Percentiles rank a stretch among this genome's conserved stretches.
Evolutionary conservation across 176 grass and related monocot genomes (phyloP).

Genomic region (Thinopyrum elongatum): DNA sequence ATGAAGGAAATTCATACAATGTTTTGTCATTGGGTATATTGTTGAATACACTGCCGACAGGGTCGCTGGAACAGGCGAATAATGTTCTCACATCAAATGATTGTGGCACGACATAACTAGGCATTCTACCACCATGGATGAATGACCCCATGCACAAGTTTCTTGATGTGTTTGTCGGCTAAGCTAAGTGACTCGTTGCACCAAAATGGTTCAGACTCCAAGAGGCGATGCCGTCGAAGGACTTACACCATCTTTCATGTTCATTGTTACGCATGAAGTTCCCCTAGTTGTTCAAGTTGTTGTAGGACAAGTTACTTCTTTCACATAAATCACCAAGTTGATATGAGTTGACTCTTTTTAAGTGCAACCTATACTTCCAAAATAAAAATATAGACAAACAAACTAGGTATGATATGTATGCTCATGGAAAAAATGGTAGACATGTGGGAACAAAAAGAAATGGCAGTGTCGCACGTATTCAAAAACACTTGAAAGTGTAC

Average conservation of each 20-base stretch:
- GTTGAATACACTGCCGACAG: constrained; percentile 6
- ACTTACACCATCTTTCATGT: too few relatives aligned
- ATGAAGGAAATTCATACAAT: background rate
- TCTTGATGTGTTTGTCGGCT: background rate
- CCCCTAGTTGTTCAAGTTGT: too few relatives aligned
- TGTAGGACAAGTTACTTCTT: too few relatives aligned
- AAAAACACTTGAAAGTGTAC: background rate
- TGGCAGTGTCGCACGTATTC: background rate
- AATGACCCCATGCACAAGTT: constrained; percentile 16
- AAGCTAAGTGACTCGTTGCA: background rate
- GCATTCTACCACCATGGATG: background rate
- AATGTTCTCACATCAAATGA: background rate
- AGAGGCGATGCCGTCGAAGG: too few relatives aligned
- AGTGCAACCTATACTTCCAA: constrained; percentile 53
- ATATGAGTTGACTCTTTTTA: too few relatives aligned
- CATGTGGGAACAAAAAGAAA: background rate
- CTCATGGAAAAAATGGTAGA: background rate
- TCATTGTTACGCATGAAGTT: too few relatives aligned
- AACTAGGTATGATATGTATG: too few relatives aligned
- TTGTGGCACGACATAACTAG: background rate
- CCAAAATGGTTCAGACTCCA: too few relatives aligned
- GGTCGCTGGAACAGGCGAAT: background rate
- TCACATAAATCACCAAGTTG: too few relatives aligned
- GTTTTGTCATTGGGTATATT: background rate
- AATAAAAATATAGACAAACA: constrained; percentile 10